Percentiles rank a stretch among this genome's conserved stretches.
phyloP scores from a whole-genome alignment of 2,329 filamentous ascomycete species.

The Colletotrichum euphorbiae region DNA sequence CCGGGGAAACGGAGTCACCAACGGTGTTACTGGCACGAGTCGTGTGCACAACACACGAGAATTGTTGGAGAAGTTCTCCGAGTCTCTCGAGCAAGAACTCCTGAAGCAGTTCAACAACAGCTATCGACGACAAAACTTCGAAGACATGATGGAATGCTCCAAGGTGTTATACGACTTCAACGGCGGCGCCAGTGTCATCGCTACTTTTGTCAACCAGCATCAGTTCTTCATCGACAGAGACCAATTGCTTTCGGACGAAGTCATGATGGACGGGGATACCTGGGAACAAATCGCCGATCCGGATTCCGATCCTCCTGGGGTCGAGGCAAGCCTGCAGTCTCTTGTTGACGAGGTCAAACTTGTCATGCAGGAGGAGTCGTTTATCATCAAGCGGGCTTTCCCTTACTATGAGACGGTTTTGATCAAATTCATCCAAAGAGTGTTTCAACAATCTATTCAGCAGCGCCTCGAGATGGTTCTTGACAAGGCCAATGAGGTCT shows the following conservation, averaged over 20 bases:
- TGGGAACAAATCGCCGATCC: slow-evolving; percentile 97
- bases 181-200: slow-evolving; percentile 93
- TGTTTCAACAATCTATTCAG: slow-evolving; percentile 98
- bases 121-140: slow-evolving; percentile 93
- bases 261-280: slow-evolving; percentile 77
- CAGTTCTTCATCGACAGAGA: slow-evolving; percentile 98
- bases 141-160: slow-evolving; percentile 98
- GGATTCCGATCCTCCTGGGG: slow-evolving; percentile 88
- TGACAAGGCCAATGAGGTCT: slow-evolving; percentile 92
- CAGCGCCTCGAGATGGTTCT: slow-evolving; percentile 95
- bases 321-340: slow-evolving; percentile 92
- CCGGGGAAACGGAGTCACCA: slow-evolving; percentile 61
- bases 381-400: slow-evolving; percentile 96
- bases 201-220: slow-evolving; percentile 97
- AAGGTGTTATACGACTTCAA: slow-evolving; percentile 96
- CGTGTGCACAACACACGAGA: slow-evolving; percentile 78
- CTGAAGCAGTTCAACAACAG: slow-evolving; percentile 97
- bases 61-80: slow-evolving; percentile 95
- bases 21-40: slow-evolving; percentile 57
- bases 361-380: slow-evolving; percentile 96
- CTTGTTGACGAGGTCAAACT: slow-evolving; percentile 94
- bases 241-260: slow-evolving; percentile 89
- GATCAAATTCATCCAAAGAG: slow-evolving; percentile 90
- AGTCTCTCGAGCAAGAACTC: slow-evolving; percentile 94
- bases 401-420: slow-evolving; percentile 96